A percentile compares a stretch with the other conserved stretches of the same genome.
Conservation (phyloP, 176 grass and related monocot genomes). For the Triticum urartu region DNA sequence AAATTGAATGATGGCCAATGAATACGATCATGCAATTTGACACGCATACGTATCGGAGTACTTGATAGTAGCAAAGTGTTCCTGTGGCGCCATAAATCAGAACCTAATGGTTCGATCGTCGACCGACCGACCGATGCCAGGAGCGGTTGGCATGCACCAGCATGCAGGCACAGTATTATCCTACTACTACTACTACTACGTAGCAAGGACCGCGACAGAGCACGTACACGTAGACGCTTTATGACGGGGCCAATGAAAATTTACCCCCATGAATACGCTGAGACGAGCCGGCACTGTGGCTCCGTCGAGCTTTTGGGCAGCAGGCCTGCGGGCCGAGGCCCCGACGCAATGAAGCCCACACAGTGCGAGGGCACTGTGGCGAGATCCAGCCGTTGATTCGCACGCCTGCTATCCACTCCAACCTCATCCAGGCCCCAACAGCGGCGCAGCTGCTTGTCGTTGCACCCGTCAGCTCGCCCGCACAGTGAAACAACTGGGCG, state of each 20-base stretch:
- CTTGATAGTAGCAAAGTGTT: neutral
- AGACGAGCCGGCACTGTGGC: neutral
- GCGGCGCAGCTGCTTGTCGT: neutral
- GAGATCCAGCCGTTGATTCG: conserved; percentile 32
- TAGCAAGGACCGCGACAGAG: neutral
- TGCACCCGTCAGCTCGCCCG: conserved; percentile 1
- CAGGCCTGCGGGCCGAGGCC: neutral
- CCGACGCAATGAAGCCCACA: conserved; percentile 9
- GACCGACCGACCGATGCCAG: neutral
- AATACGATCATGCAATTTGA: conserved; percentile 22
- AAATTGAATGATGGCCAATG: neutral
- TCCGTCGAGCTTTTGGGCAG: neutral
- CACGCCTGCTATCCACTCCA: neutral
- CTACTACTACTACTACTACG: neutral
- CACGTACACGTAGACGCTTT: neutral
- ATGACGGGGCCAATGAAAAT: neutral
- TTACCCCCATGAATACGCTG: neutral
- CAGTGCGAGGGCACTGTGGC: neutral
- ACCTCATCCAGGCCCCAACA: neutral
- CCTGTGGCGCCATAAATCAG: conserved; percentile 15
- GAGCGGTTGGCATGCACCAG: neutral
- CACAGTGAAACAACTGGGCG: neutral
- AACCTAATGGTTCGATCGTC: neutral
- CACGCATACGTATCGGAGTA: neutral
- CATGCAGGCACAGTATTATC: neutral